A percentile compares a stretch with the other conserved stretches of the same genome.
phyloP scores from a whole-genome alignment of 306 rosid genomes.

The Fragaria iinumae region DNA sequence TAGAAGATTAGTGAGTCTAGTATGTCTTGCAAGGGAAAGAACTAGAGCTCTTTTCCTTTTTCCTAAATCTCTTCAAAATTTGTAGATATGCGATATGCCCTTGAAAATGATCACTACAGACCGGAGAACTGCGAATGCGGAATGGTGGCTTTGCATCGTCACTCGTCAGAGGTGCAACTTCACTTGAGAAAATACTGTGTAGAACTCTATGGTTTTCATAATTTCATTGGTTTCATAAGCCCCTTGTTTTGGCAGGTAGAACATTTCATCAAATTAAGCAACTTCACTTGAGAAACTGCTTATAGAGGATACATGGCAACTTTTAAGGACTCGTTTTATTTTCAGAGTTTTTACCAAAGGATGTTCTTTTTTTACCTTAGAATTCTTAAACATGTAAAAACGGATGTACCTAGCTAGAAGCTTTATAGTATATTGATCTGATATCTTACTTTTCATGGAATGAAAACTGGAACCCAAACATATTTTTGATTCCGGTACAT shows the following conservation, averaged over 20 bases:
- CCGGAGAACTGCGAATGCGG: constrained; percentile 72
- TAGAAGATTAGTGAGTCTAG: background rate
- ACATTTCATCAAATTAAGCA: constrained; percentile 73
- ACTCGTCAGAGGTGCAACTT: constrained; percentile 57
- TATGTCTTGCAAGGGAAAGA: background rate
- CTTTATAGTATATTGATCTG: background rate
- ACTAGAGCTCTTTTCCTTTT: no score
- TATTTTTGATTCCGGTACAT: no score
- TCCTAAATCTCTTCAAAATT: constrained; percentile 39
- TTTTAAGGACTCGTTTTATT: constrained; percentile 32
- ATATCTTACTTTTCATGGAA: no score
- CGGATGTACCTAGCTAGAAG: background rate
- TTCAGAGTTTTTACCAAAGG: background rate
- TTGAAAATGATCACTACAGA: constrained; percentile 64
- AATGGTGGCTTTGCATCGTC: constrained; percentile 49
- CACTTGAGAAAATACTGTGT: constrained; percentile 5
- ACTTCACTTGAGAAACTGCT: constrained; percentile 73
- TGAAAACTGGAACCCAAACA: no score
- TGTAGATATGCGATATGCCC: constrained; percentile 62
- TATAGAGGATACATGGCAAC: constrained; percentile 49
- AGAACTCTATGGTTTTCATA: background rate
- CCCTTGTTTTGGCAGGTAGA: constrained; percentile 45
- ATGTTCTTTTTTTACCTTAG: no score
- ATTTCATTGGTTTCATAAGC: background rate
- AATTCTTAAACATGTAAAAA: background rate